Percentiles rank a stretch among this genome's conserved stretches.
Evolutionary conservation across 192 early-diverging fungal genomes (phyloP).

Genomic region (Linnemannia schmuckeri): DNA sequence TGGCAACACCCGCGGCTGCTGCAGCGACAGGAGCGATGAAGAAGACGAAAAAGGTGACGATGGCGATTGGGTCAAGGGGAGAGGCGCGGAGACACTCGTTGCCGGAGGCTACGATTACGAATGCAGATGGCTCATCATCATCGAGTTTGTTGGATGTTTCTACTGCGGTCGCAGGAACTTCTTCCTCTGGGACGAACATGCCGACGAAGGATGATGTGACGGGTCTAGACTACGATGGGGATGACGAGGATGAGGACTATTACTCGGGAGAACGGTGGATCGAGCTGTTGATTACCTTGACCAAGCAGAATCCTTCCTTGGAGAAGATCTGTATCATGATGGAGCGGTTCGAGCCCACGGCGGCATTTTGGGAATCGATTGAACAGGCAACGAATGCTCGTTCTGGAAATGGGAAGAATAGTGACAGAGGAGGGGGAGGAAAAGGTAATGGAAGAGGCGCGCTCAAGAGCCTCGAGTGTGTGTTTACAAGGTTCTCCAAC

Average conservation of each 20-base stretch:
- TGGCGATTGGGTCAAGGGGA: not conserved
- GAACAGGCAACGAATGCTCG: not conserved
- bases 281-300: not conserved
- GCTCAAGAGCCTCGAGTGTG: slow-evolving; percentile 11
- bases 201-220: not conserved
- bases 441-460: not conserved
- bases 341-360: slow-evolving; percentile 26
- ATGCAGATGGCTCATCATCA: not conserved
- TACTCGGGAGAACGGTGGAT: slow-evolving; percentile 2
- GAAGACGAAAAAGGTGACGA: not conserved
- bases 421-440: no score
- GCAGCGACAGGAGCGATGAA: not conserved
- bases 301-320: slow-evolving; percentile 7
- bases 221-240: not conserved
- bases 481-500: not conserved
- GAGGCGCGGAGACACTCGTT: not conserved
- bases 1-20: not conserved
- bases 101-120: not conserved
- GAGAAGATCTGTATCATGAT: slow-evolving; percentile 1
- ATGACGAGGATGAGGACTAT: not conserved
- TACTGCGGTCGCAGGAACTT: not conserved
- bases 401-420: not conserved
- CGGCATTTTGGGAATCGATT: slow-evolving; percentile 7
- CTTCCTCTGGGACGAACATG: not conserved
- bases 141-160: not conserved